Base-by-base conservation (phyloP, 2,329 filamentous ascomycete species). In the Cordyceps pruinosa region DNA sequence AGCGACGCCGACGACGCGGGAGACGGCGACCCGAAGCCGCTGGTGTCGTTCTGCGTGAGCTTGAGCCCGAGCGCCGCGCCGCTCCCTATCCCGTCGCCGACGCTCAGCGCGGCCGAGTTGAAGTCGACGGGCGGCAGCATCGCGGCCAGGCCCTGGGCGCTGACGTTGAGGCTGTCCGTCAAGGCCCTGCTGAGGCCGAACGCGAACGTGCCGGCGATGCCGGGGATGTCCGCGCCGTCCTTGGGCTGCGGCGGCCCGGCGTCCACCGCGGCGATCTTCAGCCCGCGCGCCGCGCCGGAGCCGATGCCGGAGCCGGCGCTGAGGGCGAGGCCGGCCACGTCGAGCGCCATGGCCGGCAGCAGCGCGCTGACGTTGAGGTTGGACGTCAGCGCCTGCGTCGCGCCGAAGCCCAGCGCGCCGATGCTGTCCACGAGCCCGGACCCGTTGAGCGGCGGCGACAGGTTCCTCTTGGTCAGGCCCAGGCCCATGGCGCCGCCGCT, bases 391-490 rank as follows among this genome's bases (percentile, higher is more conserved):
- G 67, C 62, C 30, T 62, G 61, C 5, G 64, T 65, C 12, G 66
- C 56, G 7, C 63, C 68, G 46, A 69, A 70, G 19, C 63, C 67
- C 25, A 70, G 65, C 4, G 60, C 65, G 19, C 65, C 63, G 9
- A 61, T 50, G 7, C 65, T 57, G 26, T 64, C 65, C 12, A 59
- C 59, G 12, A 66, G 46, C 49, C 59, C 59, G 1, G 62, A 59
- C 15, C 61, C 61, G 52, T 64, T 66, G 26, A 58, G 28, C 21
- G 61, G 57, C 25, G 63, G 61, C 28, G 51, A 19, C 9, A 59
- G 35, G 34, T 60, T 50, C 1, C 55, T 56, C 17, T 54, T 42
- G 26, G 61, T 61, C 15, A 67, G 51, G 10, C 61, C 62, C 35
- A 67, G 61, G 13, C 63, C 64, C 12, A 60, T 56, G 21, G 64